Conservation (phyloP, 257 asterid species). For the Solanum megistacrolobum region DNA sequence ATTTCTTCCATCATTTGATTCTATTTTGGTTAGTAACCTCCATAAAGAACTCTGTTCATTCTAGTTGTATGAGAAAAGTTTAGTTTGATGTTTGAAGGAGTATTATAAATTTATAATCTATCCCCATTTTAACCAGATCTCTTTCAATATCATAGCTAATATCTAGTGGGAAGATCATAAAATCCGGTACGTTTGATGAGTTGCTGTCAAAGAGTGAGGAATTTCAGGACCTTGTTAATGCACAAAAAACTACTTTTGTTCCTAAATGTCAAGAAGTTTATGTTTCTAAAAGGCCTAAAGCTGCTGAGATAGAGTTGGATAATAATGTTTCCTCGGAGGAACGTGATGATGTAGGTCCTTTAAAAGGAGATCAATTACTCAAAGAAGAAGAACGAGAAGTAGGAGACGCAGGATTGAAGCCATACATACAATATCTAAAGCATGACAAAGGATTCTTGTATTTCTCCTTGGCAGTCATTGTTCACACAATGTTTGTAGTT, state of each 20-base stretch:
- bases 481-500: too few relatives aligned
- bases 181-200: slow-evolving; percentile 20
- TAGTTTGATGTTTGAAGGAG: too few relatives aligned
- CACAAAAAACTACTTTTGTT: slow-evolving; percentile 34
- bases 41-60: neutral
- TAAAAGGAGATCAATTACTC: too few relatives aligned
- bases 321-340: neutral
- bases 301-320: slow-evolving; percentile 12
- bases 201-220: slow-evolving; percentile 28
- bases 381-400: too few relatives aligned
- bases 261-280: slow-evolving; percentile 21
- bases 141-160: too few relatives aligned
- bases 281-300: slow-evolving; percentile 4
- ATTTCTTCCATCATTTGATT: slow-evolving; percentile 75
- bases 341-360: too few relatives aligned
- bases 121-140: neutral
- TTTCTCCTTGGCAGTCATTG: slow-evolving; percentile 4
- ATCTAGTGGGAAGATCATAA: slow-evolving; percentile 15
- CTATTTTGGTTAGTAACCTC: slow-evolving; percentile 44
- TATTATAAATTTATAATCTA: too few relatives aligned
- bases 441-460: slow-evolving; percentile 58
- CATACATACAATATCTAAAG: slow-evolving; percentile 50
- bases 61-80: neutral
- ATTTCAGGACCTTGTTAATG: slow-evolving; percentile 34
- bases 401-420: neutral